Base-by-base conservation (phyloP, 192 early-diverging fungal genomes). In the Kappamyces sp. region DNA sequence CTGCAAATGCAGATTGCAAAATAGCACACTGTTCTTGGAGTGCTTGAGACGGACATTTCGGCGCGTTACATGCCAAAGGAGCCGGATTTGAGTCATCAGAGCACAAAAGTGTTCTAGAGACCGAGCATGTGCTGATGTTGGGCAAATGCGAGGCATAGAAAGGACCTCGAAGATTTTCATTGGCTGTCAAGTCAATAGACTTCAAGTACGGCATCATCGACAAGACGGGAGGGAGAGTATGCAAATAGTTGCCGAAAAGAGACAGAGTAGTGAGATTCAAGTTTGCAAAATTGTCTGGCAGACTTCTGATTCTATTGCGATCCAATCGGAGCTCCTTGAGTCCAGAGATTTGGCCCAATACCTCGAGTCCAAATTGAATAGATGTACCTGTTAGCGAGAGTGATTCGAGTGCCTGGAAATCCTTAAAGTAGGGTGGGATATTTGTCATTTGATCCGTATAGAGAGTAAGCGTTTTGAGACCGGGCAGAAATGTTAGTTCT, bases 1-100 rank as follows among this genome's bases (percentile, higher is more conserved):
- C 42, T 43, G 42, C 42, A 43, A 43, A 43, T 43, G 42, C 42
- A 8, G 42, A 43, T n/a, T 43, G 42, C 42, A 43, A n/a, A n/a
- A 43, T 7, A 8, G 42, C 42, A 43, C 42, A 43, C 42, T 43
- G 42, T 8, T 43, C 42, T 43, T 43, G 42, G 42, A 43, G 7
- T n/a, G 7, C 8, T 43, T 43, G 42, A n/a, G 42, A 43, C n/a
- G 42, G 42, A 43, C 42, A 43, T n/a, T 43, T 43, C n/a, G 42
- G 7, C 8, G n/a, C 42, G n/a, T 7, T 8, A n/a, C 42, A 43
- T 8, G 42, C 42, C n/a, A n/a, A 8, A 8, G 42, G 42, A 8
- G n/a, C 42, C 7, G n/a, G 8, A n/a, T 43, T 43, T n/a, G n/a
- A 43, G 7, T 7, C 8, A 43, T 43, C 42, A 43, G 42, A 43